Evolutionary conservation across 768 basidiomycete species (phyloP), one percentile per base, ranked within the genome.

Genomic region (Pleurotus salmoneostramineus): DNA sequence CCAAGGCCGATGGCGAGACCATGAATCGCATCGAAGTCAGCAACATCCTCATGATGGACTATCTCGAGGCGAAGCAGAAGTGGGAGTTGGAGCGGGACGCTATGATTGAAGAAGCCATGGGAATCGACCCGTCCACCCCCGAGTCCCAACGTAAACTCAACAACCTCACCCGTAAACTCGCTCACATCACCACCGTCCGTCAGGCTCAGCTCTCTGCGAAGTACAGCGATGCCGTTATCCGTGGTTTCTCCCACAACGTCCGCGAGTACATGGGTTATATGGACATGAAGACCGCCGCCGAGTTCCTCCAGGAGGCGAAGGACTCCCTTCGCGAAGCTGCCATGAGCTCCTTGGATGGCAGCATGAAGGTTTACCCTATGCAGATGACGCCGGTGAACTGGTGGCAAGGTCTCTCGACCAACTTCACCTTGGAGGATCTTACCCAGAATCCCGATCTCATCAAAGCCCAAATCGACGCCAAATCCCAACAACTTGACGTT

Each of bases 81-180:
- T 70, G 69, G 69, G 69, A 70, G 60, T 31, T 65, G 11, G 66
- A 68, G 44, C 63, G 69, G 2, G 69, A 70, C 56, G 46, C 47
- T 2, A 58, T 70, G 60, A 67, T 68, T 21, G 52, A 34, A 31
- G 58, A 64, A 11, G 63, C 66, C n/a, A 63, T 40, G 37, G 37
- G 37, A 40, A 40, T 40, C n/a, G 37, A 40, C n/a, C 37, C 37
- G 8, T 40, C 37, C 37, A 40, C 37, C n/a, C 37, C 37, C 8
- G 37, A 40, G 37, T 40, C 46, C 4, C 48, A 56, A 32, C 56
- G 51, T n/a, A 58, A 56, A 5, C 55, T 68, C 34, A 61, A 67
- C 12, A 62, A 57, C 8, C 48, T 70, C 35, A 66, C 66, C 4
- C 67, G 68, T 33, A 56, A 62, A 17, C 61, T 69, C 0, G 60